Evolutionary conservation across 352 stramenopile species (phyloP).

Genomic region (Phytophthora tentaculata): DNA sequence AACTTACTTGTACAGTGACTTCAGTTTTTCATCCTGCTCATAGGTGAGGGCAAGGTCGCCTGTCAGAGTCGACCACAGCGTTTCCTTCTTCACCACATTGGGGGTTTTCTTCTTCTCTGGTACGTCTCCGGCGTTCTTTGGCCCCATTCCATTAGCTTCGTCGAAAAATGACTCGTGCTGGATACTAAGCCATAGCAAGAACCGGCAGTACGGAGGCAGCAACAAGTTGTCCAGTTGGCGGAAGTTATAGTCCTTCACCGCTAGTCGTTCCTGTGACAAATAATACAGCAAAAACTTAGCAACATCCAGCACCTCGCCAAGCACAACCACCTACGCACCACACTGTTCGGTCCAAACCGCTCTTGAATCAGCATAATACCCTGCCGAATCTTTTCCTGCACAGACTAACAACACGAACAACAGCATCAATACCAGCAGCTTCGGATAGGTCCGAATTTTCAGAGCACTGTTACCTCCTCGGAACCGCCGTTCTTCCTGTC

Average conservation of each 20-base stretch:
- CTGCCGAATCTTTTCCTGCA: constrained; percentile 79
- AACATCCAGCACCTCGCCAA: background rate
- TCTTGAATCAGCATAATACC: constrained; percentile 82
- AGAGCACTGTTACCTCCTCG: constrained; percentile 45
- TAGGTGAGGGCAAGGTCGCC: constrained; percentile 84
- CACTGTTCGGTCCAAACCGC: constrained; percentile 84
- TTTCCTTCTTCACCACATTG: constrained; percentile 81
- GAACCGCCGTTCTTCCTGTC: constrained; percentile 70
- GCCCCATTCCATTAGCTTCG: constrained; percentile 50
- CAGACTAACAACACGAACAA: constrained; percentile 28
- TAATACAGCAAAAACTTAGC: background rate
- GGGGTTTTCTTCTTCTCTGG: constrained; percentile 73
- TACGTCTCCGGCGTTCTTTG: constrained; percentile 52
- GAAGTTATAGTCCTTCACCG: constrained; percentile 92
- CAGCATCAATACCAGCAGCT: constrained; percentile 5
- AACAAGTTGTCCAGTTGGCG: constrained; percentile 87
- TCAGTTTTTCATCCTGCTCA: constrained; percentile 91
- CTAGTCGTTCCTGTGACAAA: constrained; percentile 66
- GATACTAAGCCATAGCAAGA: constrained; percentile 90
- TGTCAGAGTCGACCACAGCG: constrained; percentile 82
- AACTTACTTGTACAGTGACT: constrained; percentile 85
- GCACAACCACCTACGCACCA: constrained; percentile 40
- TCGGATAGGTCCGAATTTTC: background rate
- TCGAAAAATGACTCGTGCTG: constrained; percentile 89
- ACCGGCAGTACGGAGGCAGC: constrained; percentile 88